Conservation (phyloP, 257 asterid genomes). For the Capsicum baccatum region DNA sequence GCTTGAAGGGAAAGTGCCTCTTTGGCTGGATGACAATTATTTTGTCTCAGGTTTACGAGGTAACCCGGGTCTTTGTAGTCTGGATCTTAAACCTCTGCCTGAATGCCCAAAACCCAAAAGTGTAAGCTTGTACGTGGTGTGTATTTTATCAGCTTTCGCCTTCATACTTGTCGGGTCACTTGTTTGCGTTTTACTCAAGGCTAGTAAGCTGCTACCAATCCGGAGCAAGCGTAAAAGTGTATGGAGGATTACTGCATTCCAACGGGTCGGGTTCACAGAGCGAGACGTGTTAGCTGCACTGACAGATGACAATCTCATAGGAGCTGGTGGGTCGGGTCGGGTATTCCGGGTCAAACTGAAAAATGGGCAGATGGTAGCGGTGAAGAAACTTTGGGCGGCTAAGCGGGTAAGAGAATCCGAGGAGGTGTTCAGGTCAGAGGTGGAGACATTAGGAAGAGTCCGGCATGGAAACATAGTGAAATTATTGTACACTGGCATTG, state of each 20-base stretch:
- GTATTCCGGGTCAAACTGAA: slow-evolving; percentile 69
- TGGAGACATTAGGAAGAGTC: slow-evolving; percentile 61
- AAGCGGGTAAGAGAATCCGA: slow-evolving; percentile 53
- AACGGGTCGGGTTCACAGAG: slow-evolving; percentile 56
- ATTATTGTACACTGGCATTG: slow-evolving; percentile 64
- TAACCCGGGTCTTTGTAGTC: slow-evolving; percentile 72
- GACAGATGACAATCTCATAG: slow-evolving; percentile 65
- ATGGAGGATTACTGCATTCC: slow-evolving; percentile 76
- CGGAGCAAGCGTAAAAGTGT: slow-evolving; percentile 39
- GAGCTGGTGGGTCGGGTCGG: slow-evolving; percentile 79
- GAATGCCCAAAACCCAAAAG: slow-evolving; percentile 60
- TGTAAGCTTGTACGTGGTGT: slow-evolving; percentile 47
- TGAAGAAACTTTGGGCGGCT: slow-evolving; percentile 79
- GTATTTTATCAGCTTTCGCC: slow-evolving; percentile 57
- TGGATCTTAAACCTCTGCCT: slow-evolving; percentile 56
- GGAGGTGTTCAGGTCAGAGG: slow-evolving; percentile 57
- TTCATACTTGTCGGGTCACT: slow-evolving; percentile 52
- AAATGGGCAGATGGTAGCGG: slow-evolving; percentile 70
- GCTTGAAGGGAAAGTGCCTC: slow-evolving; percentile 78
- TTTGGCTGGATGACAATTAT: slow-evolving; percentile 47
- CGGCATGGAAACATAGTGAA: slow-evolving; percentile 79
- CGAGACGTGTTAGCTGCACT: slow-evolving; percentile 59
- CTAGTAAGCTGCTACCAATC: slow-evolving; percentile 46
- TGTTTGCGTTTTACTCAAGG: slow-evolving; percentile 58
- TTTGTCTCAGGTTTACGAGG: slow-evolving; percentile 59